Conservation (phyloP, 2,329 filamentous ascomycete species). For the Dothidotthia symphoricarpi region DNA sequence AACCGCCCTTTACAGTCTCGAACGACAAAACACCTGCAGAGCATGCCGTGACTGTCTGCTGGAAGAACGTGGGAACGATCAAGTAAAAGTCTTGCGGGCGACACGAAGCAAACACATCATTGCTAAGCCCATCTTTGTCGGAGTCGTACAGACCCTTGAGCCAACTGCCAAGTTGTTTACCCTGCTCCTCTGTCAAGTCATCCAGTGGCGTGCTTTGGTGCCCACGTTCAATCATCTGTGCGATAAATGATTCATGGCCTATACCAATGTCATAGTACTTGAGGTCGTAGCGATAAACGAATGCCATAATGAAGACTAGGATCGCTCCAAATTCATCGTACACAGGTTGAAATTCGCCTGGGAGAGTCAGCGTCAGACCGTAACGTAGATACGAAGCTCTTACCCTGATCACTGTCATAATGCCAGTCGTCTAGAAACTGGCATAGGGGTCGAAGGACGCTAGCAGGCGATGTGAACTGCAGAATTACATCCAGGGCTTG, state of each 20-base stretch:
- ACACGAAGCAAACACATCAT: slow-evolving; percentile 79
- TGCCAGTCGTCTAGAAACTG: slow-evolving; percentile 74
- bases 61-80: slow-evolving; percentile 72
- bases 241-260: slow-evolving; percentile 64
- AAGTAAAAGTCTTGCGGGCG: slow-evolving; percentile 80
- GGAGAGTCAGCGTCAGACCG: slow-evolving; percentile 11
- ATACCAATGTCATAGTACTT: slow-evolving; percentile 63
- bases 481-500: slow-evolving; percentile 71
- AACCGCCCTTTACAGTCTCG: slow-evolving; percentile 68
- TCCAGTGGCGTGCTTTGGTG: slow-evolving; percentile 58
- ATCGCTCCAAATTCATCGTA: slow-evolving; percentile 84
- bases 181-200: slow-evolving; percentile 65
- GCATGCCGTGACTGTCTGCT: slow-evolving; percentile 70
- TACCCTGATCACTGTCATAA: slow-evolving; percentile 75
- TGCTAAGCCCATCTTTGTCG: slow-evolving; percentile 67
- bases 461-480: slow-evolving; percentile 68
- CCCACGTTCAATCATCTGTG: slow-evolving; percentile 62
- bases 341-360: slow-evolving; percentile 75
- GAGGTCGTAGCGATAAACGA: slow-evolving; percentile 73
- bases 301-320: slow-evolving; percentile 68
- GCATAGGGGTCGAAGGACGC: slow-evolving; percentile 71
- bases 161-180: slow-evolving; percentile 69
- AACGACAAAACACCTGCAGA: slow-evolving; percentile 64
- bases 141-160: slow-evolving; percentile 71
- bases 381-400: neutral